Evolutionary conservation across 2,329 filamentous ascomycete genomes (phyloP), one percentile per base, ranked within the genome.

Genomic region (Rutstroemia sp.): DNA sequence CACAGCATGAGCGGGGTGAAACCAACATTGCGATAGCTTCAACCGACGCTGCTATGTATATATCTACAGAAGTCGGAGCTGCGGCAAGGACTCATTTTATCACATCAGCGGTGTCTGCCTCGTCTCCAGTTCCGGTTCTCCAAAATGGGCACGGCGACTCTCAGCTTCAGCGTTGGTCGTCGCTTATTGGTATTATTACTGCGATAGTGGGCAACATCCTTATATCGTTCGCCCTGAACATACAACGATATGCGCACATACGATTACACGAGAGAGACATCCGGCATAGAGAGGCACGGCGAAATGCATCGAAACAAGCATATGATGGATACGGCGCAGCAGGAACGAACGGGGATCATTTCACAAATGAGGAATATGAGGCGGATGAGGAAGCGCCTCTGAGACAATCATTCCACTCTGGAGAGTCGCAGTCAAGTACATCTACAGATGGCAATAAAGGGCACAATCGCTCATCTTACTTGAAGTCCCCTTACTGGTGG

Each of bases 401-500:
- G 59, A 73, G 76, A 14, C 72, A 73, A 19, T 80, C 78, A 5
- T 76, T 77, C 59, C 73, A 73, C 49, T 80, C 79, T 14, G 68
- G 68, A 47, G 71, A 72, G 40, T 72, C 74, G 3, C 57, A 64
- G 34, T 70, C 68, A 63, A 71, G 71, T 7, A 72, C 73, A 30
- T 69, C 58, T 58, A 72, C 71, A 9, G 67, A 65, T 44, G 68
- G 71, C 39, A 65, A 70, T 44, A 65, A 71, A 19, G 46, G n/a
- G 7, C 61, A 63, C 30, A 55, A 67, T 54, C 75, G 77, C 56
- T 67, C 84, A 30, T 85, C 86, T 5, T 99, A 99, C 71, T 80
- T 99, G 58, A 84, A 83, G 61, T 96, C 91, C 38, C 90, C 91
- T 1, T 96, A 94, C 69, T 99, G 94, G 94, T 99, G 94, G 94